Conservation (phyloP, 495 filamentous ascomycete species). For the Pseudomonodictys pantanalensis region DNA sequence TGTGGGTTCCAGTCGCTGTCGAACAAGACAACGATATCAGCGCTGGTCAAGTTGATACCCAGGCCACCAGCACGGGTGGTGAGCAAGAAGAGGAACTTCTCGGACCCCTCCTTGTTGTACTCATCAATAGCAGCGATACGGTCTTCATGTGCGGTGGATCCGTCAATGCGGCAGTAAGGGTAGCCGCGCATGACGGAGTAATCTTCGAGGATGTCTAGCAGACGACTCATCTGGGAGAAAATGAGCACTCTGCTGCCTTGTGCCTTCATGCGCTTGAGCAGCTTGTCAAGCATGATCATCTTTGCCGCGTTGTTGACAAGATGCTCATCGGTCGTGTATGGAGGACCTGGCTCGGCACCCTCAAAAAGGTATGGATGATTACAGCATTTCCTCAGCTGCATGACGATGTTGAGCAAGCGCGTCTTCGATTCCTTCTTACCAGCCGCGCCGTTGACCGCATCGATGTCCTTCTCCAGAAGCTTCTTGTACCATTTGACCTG, state of each 20-base stretch:
- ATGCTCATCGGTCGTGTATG: conserved; percentile 98
- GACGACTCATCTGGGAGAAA: conserved; percentile 98
- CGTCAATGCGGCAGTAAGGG: conserved; percentile 97
- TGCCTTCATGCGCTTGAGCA: conserved; percentile 75
- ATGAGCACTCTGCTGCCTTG: conserved; percentile 92
- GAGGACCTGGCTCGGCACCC: conserved; percentile 93
- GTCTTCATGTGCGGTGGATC: conserved; percentile 94
- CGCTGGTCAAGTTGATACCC: conserved; percentile 95
- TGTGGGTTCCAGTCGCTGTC: conserved; percentile 99
- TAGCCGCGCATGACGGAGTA: conserved; percentile 94
- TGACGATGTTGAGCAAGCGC: conserved; percentile 97
- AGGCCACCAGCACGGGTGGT: conserved; percentile 94
- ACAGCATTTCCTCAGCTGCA: conserved; percentile 99
- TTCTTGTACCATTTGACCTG: conserved; percentile 99
- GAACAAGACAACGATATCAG: conserved; percentile 96
- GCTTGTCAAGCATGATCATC: conserved; percentile 95
- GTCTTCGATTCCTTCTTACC: conserved; percentile 99
- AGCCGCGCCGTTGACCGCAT: conserved; percentile 94
- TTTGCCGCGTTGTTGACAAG: conserved; percentile 91
- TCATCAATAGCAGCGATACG: conserved; percentile 97
- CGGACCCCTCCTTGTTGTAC: conserved; percentile 92
- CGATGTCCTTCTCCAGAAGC: conserved; percentile 98
- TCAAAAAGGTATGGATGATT: conserved; percentile 99
- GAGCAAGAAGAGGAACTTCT: conserved; percentile 97
- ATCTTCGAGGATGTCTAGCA: conserved; percentile 95